These are phyloP conservation scores for Boletellus sp. DNA, from an alignment of 768 basidiomycete species.

Conservation along the genomic window DNA sequence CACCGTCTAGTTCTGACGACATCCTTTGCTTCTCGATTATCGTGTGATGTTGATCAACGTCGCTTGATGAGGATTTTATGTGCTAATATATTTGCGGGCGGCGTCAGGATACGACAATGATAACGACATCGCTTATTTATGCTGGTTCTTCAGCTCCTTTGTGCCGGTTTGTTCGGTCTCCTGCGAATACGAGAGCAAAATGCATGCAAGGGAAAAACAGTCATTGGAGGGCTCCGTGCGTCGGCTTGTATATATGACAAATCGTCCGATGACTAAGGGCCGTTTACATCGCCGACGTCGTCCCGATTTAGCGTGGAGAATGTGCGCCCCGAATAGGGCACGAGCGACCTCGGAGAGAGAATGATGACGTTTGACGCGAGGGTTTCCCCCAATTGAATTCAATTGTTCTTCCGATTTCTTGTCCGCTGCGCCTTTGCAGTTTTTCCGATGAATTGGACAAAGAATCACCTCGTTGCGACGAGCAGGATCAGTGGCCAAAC, in stretches of 20 bases:
- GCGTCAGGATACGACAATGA: conserved; percentile 95
- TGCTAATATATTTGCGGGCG: conserved; percentile 71
- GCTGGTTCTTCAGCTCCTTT: not conserved
- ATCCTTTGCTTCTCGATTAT: conserved; percentile 50
- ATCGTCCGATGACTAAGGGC: conserved; percentile 88
- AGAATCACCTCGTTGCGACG: conserved; percentile 6
- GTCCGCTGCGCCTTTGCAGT: conserved; percentile 12
- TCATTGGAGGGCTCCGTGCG: conserved; percentile 6
- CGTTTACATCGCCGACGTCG: conserved; percentile 91
- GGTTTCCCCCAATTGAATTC: not conserved
- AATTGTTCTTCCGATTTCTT: conserved; percentile 8
- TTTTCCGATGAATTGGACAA: conserved; percentile 13
- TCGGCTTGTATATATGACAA: conserved; percentile 57
- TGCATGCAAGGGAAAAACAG: not conserved
- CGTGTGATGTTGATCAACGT: conserved; percentile 96
- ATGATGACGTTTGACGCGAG: too few relatives aligned
- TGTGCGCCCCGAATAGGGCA: conserved; percentile 69
- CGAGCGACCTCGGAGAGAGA: too few relatives aligned
- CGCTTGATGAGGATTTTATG: conserved; percentile 94
- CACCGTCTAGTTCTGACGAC: not conserved
- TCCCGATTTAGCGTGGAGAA: conserved; percentile 97
- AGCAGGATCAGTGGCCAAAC: conserved; percentile 3
- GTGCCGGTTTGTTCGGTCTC: not conserved
- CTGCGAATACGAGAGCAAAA: not conserved
- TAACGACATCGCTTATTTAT: conserved; percentile 78